phyloP scores from a whole-genome alignment of 2,329 filamentous ascomycete species.

The Talaromyces amestolkiae region DNA sequence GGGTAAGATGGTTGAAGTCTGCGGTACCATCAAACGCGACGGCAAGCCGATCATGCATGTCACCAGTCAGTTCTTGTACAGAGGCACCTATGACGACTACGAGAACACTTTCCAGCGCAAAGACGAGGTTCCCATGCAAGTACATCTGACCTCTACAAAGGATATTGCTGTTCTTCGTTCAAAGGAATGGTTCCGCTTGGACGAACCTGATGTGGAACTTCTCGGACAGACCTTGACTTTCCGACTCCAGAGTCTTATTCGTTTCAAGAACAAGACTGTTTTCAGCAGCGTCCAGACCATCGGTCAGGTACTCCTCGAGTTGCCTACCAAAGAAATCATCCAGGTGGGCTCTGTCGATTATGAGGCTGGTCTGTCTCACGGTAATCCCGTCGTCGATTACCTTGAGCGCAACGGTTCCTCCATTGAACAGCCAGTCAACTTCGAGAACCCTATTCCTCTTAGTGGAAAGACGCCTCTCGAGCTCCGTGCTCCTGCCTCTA shows the following conservation, averaged over 20 bases:
- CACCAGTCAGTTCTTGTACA: conserved; percentile 96
- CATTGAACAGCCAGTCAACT: conserved; percentile 93
- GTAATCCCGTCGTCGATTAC: conserved; percentile 96
- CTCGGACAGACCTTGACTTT: conserved; percentile 92
- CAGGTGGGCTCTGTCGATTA: conserved; percentile 98
- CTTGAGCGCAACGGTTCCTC: conserved; percentile 85
- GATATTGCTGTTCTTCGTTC: conserved; percentile 92
- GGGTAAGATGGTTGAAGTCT: conserved; percentile 99
- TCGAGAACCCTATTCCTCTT: conserved; percentile 94
- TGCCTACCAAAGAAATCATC: conserved; percentile 95
- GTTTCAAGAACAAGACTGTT: conserved; percentile 91
- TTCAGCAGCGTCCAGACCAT: conserved; percentile 90
- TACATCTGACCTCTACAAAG: conserved; percentile 81
- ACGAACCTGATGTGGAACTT: conserved; percentile 80
- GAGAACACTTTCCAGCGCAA: conserved; percentile 99
- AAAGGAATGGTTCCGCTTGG: conserved; percentile 95
- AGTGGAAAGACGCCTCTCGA: conserved; percentile 86
- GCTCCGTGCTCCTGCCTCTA: conserved; percentile 87
- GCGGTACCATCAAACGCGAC: conserved; percentile 85
- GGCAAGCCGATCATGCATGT: conserved; percentile 93
- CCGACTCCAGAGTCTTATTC: conserved; percentile 86
- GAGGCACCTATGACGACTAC: conserved; percentile 86
- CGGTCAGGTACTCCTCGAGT: conserved; percentile 87
- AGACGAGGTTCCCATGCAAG: conserved; percentile 89
- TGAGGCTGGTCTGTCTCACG: conserved; percentile 83